Evolutionary conservation across 2,329 filamentous ascomycete genomes (phyloP), one percentile per base, ranked within the genome.

Genomic region (Zymoseptoria pseudotritici): DNA sequence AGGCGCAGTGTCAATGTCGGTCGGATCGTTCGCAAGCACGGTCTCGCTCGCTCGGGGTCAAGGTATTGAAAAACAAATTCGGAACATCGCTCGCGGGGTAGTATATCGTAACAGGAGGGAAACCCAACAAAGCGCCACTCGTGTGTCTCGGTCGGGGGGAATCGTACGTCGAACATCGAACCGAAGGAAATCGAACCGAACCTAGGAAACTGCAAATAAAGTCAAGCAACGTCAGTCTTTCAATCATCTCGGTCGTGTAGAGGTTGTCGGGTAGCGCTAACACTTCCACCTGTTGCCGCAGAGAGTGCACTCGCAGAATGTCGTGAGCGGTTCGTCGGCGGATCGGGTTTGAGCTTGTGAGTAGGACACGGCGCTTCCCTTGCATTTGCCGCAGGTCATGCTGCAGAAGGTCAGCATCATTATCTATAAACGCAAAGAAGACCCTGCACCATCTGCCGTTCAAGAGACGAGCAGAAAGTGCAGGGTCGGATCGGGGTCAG

Each of bases 341-440:
- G 86, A 89, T 65, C 94, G 84, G 17, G 94, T 99, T 81, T 99
- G 94, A 4, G 94, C 94, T 78, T 99, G 94, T 54, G 86, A 91
- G 77, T 99, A 99, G 76, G 88, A 91, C 72, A 97, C 94, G 81
- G 91, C 92, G 80, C 89, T 92, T 82, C 96, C 83, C 70, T 89
- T 89, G 78, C 94, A 99, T 76, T 91, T 92, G 71, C 91, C 85
- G 78, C 94, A 99, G 76, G 90, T 87, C 71, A 97, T 82, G 59
- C 87, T 90, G 73, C 50, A 73, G 87, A 50, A 56, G 57, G 66
- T 65, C 63, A 63, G 63, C 54, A 64, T 55, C 56, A 22, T 53
- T 57, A 61, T 57, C 20, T 56, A 58, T 58, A 57, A 67, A 70
- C 66, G 69, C 69, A 71, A 70, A 67, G 60, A 65, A 67, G 65